Evolutionary conservation across 2,329 filamentous ascomycete species (phyloP), one percentile per base, ranked within the genome.

Genomic region (Colletotrichum brevisporum): DNA sequence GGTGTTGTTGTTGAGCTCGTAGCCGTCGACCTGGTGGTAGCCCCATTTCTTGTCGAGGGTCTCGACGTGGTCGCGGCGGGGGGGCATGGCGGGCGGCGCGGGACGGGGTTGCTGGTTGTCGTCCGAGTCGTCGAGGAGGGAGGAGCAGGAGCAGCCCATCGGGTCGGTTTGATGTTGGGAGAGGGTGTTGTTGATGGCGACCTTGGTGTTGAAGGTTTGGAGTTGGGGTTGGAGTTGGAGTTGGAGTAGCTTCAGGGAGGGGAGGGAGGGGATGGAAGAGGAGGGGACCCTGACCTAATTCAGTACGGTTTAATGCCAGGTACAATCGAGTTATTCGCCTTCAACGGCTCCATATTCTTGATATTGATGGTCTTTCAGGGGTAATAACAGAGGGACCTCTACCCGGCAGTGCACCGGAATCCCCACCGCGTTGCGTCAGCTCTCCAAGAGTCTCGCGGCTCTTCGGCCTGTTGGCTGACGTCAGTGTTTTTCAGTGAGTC

Each of bases 1-100:
- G 64, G 82, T 79, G 74, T 84, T 81, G 74, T 84, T 84, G 75
- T 82, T 73, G 12, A 78, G 58, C 59, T 78, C 74, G 63, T 78
- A 79, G 3, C 76, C 76, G 67, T 76, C 71, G 62, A 70, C 71
- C 16, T 75, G 74, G 72, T 76, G 75, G 71, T 77, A 78, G 52
- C 59, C 74, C 63, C 75, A 79, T 63, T 75, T 75, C 10, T 72
- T 73, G 69, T 76, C 76, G 31, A 78, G 74, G 31, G 64, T 69
- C 48, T 66, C 61, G 48, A 66, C 21, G 59, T 71, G 70, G 52
- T 57, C 24, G 18, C 66, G 65, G 39, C 24, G 48, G 10, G 55
- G 57, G 76, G 63, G 76, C 78, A 71, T 70, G 58, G 43, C 39
- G 43, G 56, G 31, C 9, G 56, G 55, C 31, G 67, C 45, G 9